These are phyloP conservation scores for Blastosporella zonata DNA, from an alignment of 1,284 basidiomycete species.

Conservation along the genomic window DNA sequence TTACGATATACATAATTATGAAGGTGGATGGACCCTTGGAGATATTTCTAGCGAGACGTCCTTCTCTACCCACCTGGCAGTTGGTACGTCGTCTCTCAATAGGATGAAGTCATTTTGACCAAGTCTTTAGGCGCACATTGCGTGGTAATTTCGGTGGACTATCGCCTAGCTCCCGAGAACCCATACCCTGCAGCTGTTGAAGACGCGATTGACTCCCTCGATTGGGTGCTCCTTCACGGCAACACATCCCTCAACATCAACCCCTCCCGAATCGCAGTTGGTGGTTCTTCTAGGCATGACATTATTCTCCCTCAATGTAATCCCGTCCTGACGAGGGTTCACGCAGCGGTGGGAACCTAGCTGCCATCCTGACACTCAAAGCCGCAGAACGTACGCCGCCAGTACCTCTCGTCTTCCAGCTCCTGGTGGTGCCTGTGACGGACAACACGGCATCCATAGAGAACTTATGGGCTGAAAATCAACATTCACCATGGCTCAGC, in stretches of 20 bases:
- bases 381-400: conserved; percentile 48
- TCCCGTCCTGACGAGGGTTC: not conserved
- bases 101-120: not conserved
- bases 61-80: conserved; percentile 58
- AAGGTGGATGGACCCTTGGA: conserved; percentile 72
- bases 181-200: conserved; percentile 74
- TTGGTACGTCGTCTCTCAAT: conserved; percentile 35
- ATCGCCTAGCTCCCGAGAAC: conserved; percentile 73
- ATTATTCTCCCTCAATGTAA: not conserved
- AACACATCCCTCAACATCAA: conserved; percentile 30
- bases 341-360: conserved; percentile 67
- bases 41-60: conserved; percentile 55
- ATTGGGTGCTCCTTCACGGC: conserved; percentile 55
- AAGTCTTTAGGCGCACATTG: conserved; percentile 44
- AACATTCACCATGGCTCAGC: conserved; percentile 55
- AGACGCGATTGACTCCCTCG: conserved; percentile 64
- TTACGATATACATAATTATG: conserved; percentile 10
- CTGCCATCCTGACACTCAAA: conserved; percentile 64
- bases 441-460: conserved; percentile 61
- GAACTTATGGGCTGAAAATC: conserved; percentile 57
- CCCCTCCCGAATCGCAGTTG: conserved; percentile 38
- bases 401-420: conserved; percentile 59
- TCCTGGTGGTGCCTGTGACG: conserved; percentile 68
- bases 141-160: conserved; percentile 64
- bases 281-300: conserved; percentile 65